Percentiles rank a stretch among this genome's conserved stretches.
These are phyloP conservation scores for Stereum hirsutum DNA, from an alignment of 1,284 basidiomycete genomes.

Conservation along the genomic window DNA sequence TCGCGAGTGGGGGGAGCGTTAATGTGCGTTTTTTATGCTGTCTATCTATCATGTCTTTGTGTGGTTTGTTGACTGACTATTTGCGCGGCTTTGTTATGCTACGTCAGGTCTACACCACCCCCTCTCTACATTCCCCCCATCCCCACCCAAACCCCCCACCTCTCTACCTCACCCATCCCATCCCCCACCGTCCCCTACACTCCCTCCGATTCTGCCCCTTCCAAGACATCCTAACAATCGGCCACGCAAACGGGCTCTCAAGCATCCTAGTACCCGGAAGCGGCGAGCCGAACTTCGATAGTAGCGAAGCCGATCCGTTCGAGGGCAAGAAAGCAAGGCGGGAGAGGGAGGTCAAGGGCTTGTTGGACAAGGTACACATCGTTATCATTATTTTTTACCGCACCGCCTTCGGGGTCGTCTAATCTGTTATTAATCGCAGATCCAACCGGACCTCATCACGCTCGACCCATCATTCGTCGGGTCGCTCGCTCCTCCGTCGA, in stretches of 20 bases:
- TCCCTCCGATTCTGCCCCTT: constrained; percentile 83
- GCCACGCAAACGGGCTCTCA: constrained; percentile 69
- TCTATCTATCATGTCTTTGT: constrained; percentile 5
- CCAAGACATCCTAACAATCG: constrained; percentile 84
- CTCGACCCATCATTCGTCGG: constrained; percentile 84
- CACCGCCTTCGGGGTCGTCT: background rate
- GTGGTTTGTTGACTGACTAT: background rate
- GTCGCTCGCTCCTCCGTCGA: constrained; percentile 53
- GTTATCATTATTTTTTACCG: background rate
- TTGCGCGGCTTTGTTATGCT: too few species aligned
- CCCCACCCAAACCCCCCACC: constrained; percentile 50
- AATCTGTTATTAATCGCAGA: constrained; percentile 30
- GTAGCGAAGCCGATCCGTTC: constrained; percentile 89
- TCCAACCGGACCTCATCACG: constrained; percentile 90
- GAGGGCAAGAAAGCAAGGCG: constrained; percentile 77
- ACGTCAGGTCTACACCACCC: constrained; percentile 57
- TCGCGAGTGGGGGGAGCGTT: constrained; percentile 74
- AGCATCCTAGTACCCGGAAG: constrained; percentile 85
- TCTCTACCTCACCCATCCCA: constrained; percentile 79
- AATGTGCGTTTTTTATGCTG: constrained; percentile 45
- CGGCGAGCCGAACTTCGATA: constrained; percentile 95
- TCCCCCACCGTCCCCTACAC: constrained; percentile 60
- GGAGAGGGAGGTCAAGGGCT: constrained; percentile 85
- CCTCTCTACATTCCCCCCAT: constrained; percentile 50
- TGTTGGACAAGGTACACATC: constrained; percentile 77